A percentile compares a stretch with the other conserved stretches of the same genome.
Conservation (phyloP, 1,284 basidiomycete genomes). For the Porodaedalea pini region DNA sequence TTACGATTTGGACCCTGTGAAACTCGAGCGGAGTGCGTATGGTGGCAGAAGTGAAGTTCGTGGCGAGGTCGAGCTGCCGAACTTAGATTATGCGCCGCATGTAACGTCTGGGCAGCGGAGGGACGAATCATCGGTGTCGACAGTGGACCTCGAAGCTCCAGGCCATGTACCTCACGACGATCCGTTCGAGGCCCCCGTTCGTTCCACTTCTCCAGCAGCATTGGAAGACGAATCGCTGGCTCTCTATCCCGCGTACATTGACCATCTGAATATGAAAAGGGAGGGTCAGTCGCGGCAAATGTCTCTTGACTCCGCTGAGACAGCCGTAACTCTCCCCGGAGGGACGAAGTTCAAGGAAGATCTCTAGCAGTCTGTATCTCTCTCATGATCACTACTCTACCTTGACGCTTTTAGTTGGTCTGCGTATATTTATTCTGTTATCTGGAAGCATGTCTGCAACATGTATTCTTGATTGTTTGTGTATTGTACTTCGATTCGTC, state of each 20-base stretch:
- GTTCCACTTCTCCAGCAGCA: neutral
- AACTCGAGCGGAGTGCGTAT: conserved; percentile 2
- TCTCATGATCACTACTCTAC: too few species aligned
- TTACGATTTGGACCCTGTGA: conserved; percentile 3
- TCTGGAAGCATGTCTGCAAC: too few species aligned
- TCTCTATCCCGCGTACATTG: neutral
- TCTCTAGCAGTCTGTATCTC: neutral
- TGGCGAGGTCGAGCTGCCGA: neutral
- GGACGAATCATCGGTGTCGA: neutral
- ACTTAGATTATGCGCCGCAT: neutral
- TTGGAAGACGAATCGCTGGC: neutral
- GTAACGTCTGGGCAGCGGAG: neutral
- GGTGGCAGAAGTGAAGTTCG: neutral
- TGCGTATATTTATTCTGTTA: too few species aligned
- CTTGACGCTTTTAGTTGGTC: too few species aligned
- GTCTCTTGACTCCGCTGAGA: conserved; percentile 16
- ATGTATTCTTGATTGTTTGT: too few species aligned
- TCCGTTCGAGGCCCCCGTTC: neutral
- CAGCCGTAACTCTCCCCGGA: conserved; percentile 13
- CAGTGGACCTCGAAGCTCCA: conserved; percentile 2
- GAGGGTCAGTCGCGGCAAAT: conserved; percentile 1
- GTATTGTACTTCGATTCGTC: too few species aligned
- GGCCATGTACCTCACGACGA: neutral
- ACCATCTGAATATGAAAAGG: neutral
- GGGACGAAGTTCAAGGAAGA: conserved; percentile 20